These are phyloP conservation scores for Eucalyptus sp. DNA, from an alignment of 345 rosid genomes.

Conservation along the genomic window DNA sequence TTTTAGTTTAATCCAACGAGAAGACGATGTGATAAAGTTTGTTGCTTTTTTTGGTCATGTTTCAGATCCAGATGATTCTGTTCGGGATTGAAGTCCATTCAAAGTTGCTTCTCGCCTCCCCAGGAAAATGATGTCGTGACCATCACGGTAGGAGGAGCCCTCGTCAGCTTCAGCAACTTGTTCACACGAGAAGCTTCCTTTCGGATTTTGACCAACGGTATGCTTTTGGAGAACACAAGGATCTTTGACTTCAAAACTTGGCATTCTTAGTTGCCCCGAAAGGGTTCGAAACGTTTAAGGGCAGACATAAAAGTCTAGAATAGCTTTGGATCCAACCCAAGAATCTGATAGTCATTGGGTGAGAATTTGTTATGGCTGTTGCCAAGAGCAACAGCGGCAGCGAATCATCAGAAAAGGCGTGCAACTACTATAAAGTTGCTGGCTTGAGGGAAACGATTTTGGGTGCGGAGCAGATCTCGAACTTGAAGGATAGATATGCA, in stretches of 20 bases:
- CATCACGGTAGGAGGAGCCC: not conserved
- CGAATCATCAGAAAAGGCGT: conserved; percentile 14
- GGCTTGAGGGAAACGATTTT: conserved; percentile 33
- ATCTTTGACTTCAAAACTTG: not conserved
- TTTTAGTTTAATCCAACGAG: not conserved
- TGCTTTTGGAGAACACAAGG: not conserved
- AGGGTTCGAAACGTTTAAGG: not conserved
- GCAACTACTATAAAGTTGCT: conserved; percentile 26
- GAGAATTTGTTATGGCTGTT: conserved; percentile 39
- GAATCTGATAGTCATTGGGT: not conserved
- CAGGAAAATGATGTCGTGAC: not conserved
- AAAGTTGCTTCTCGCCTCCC: not conserved
- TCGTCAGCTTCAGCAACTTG: not conserved
- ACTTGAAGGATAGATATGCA: conserved; percentile 33
- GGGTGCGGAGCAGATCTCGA: conserved; percentile 29
- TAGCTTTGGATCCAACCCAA: not conserved
- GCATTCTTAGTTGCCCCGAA: not conserved
- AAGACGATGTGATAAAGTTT: not conserved
- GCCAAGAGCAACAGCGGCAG: conserved; percentile 20
- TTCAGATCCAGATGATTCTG: conserved; percentile 9
- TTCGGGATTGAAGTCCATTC: not conserved
- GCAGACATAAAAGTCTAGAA: not conserved
- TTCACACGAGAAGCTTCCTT: not conserved
- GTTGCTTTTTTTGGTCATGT: not conserved
- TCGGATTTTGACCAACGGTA: not conserved